phyloP scores from a whole-genome alignment of 805 yeast genomes.

The Sporopachydermia quercuum region DNA sequence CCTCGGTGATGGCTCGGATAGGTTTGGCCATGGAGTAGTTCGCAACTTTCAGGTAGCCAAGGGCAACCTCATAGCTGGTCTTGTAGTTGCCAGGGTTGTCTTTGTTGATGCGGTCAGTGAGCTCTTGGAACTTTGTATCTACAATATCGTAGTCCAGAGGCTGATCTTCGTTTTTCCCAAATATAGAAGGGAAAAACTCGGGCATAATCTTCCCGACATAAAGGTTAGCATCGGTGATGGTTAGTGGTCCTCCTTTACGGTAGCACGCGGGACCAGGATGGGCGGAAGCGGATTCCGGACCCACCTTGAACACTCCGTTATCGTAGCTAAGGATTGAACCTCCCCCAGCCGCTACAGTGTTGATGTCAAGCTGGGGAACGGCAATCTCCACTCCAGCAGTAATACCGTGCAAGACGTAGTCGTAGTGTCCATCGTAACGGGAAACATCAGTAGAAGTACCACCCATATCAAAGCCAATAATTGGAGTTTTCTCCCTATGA shows the following conservation, averaged over 20 bases:
- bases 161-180: constrained; percentile 29
- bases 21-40: constrained; percentile 33
- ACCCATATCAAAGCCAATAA: constrained; percentile 28
- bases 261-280: constrained; percentile 37
- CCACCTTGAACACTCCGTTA: constrained; percentile 26
- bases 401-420: constrained; percentile 14
- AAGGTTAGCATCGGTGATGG: constrained; percentile 32
- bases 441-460: constrained; percentile 28
- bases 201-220: constrained; percentile 27
- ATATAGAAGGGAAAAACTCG: constrained; percentile 28
- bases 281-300: constrained; percentile 33
- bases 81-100: constrained; percentile 19
- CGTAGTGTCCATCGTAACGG: constrained; percentile 16
- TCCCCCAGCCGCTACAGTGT: constrained; percentile 26
- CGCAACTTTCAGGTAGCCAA: constrained; percentile 32
- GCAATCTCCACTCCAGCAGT: constrained; percentile 26
- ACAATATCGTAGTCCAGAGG: constrained; percentile 23
- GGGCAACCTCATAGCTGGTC: constrained; percentile 28
- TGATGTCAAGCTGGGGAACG: constrained; percentile 25
- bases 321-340: constrained; percentile 20
- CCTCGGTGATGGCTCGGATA: constrained; percentile 30
- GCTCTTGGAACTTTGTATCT: constrained; percentile 20
- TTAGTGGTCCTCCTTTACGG: constrained; percentile 32
- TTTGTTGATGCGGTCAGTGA: constrained; percentile 23
- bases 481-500: constrained; percentile 12